These are phyloP conservation scores for Coniosporium tulheliwenetii DNA, from an alignment of 2,329 filamentous ascomycete genomes.

Conservation along the genomic window DNA sequence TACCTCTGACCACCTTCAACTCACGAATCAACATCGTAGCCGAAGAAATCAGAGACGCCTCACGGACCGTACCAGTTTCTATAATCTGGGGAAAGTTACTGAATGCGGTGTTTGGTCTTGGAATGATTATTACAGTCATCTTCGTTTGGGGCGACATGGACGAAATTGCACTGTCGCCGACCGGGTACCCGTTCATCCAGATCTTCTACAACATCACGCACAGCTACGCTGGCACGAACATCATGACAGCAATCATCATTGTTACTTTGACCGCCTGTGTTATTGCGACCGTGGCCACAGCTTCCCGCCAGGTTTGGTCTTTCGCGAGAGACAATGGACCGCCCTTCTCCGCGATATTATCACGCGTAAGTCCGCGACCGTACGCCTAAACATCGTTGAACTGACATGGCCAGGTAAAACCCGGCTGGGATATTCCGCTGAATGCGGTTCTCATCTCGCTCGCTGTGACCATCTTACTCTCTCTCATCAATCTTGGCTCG, in stretches of 20 bases:
- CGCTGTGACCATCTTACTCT: conserved; percentile 11
- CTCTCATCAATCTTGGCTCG: conserved; percentile 18
- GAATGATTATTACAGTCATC: conserved; percentile 15
- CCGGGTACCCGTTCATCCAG: conserved; percentile 15
- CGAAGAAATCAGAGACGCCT: conserved; percentile 12
- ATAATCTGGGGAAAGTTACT: conserved; percentile 8
- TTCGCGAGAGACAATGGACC: conserved; percentile 26
- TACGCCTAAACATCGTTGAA: neutral
- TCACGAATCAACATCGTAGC: conserved; percentile 9
- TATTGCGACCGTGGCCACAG: conserved; percentile 20
- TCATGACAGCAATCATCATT: conserved; percentile 17
- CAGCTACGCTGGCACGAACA: conserved; percentile 14
- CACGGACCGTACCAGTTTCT: conserved; percentile 7
- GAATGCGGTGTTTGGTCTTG: conserved; percentile 12
- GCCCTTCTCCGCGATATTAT: conserved; percentile 12
- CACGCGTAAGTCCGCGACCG: conserved; percentile 5
- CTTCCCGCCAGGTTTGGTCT: conserved; percentile 21
- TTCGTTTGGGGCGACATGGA: conserved; percentile 18
- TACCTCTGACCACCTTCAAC: neutral
- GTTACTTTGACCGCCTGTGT: conserved; percentile 14
- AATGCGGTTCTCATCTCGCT: conserved; percentile 6
- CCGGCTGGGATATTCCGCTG: conserved; percentile 6
- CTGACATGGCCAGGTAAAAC: conserved; percentile 5
- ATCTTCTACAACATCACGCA: conserved; percentile 20
- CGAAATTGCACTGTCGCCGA: conserved; percentile 9